Conservation (phyloP, 108 stramenopile species). For the Pseudonitzschia multiseries region DNA sequence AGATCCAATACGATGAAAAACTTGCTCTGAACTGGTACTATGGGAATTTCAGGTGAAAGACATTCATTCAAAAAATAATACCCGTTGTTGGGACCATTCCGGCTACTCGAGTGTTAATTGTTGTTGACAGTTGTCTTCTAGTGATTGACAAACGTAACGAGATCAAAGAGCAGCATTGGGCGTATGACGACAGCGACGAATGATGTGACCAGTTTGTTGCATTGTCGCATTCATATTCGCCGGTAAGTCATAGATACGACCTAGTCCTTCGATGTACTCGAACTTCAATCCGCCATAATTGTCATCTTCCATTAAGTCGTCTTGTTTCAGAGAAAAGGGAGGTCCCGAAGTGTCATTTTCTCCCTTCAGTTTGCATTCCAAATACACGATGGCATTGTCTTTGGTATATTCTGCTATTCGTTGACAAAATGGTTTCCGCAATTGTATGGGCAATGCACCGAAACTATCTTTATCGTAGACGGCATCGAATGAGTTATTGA, state of each 20-base stretch:
- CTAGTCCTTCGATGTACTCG: constrained; percentile 42
- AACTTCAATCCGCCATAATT: constrained; percentile 42
- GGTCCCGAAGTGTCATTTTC: constrained; percentile 31
- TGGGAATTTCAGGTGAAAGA: too few relatives aligned
- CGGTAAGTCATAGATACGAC: constrained; percentile 43
- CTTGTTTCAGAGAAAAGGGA: constrained; percentile 44
- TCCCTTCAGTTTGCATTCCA: constrained; percentile 46
- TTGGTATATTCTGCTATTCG: constrained; percentile 47
- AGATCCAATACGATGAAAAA: too few relatives aligned
- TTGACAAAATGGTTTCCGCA: constrained; percentile 40
- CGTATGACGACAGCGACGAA: constrained; percentile 20
- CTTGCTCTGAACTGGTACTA: too few relatives aligned
- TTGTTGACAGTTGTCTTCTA: too few relatives aligned
- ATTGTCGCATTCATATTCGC: constrained; percentile 25
- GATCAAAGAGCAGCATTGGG: not conserved
- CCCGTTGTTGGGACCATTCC: too few relatives aligned
- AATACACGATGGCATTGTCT: constrained; percentile 40
- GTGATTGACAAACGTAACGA: not conserved
- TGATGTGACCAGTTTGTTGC: constrained; percentile 52
- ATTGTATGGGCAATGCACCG: constrained; percentile 42
- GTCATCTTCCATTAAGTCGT: constrained; percentile 52
- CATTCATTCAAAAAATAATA: too few relatives aligned
- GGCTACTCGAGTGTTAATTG: too few relatives aligned
- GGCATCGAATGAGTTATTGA: constrained; percentile 46
- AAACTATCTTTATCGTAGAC: constrained; percentile 65